A percentile compares a stretch with the other conserved stretches of the same genome.
These are phyloP conservation scores for Mortierella sp. DNA, from an alignment of 371 early-diverging fungal genomes.

Conservation along the genomic window DNA sequence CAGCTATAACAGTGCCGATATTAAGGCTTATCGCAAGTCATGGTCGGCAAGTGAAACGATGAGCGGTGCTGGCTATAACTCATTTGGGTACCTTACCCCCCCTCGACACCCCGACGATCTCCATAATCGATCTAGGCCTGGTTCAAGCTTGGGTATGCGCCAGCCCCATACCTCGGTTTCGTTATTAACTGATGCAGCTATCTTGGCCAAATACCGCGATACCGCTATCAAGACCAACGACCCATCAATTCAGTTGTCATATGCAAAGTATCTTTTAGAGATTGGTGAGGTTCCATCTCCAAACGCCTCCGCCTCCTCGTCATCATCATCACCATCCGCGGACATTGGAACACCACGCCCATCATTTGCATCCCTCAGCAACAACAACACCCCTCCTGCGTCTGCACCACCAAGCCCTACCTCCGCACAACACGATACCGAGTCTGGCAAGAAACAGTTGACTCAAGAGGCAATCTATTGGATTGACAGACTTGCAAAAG, in stretches of 20 bases:
- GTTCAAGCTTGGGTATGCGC: constrained; percentile 15
- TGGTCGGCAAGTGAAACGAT: constrained; percentile 42
- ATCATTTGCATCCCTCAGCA: neutral
- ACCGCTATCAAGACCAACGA: constrained; percentile 82
- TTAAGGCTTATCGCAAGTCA: constrained; percentile 28
- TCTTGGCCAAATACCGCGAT: constrained; percentile 67
- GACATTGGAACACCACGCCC: constrained; percentile 6
- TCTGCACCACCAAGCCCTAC: constrained; percentile 20
- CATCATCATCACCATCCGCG: neutral
- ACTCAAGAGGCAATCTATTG: constrained; percentile 76
- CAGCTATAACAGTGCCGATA: neutral
- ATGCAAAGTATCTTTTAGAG: constrained; percentile 78
- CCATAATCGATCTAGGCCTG: constrained; percentile 10
- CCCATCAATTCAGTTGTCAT: constrained; percentile 74
- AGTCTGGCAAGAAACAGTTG: constrained; percentile 39
- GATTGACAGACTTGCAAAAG: constrained; percentile 76
- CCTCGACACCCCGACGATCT: constrained; percentile 17
- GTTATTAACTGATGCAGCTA: constrained; percentile 39
- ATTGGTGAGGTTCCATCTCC: constrained; percentile 39
- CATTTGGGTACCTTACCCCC: constrained; percentile 27
- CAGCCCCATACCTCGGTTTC: constrained; percentile 36
- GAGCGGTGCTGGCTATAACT: neutral
- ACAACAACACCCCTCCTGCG: constrained; percentile 9
- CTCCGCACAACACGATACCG: constrained; percentile 10
- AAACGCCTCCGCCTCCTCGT: neutral